Evolutionary conservation across 2,329 filamentous ascomycete species (phyloP).

Genomic region (Trichoderma gracile): DNA sequence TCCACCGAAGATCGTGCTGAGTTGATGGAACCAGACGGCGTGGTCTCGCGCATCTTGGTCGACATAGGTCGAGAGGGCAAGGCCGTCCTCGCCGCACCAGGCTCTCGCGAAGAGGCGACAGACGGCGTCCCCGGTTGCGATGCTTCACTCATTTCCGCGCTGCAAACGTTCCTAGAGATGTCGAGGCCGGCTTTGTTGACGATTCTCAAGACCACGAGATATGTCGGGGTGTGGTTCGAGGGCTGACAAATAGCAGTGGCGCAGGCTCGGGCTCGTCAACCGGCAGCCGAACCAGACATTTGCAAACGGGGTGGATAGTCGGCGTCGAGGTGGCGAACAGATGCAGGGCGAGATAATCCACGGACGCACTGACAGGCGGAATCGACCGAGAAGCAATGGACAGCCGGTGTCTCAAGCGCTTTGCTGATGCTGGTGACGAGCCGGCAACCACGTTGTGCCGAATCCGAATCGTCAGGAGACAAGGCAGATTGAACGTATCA

Average conservation of each 20-base stretch:
- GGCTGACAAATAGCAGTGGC: constrained; percentile 25
- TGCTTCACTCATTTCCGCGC: constrained; percentile 39
- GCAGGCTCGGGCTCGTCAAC: constrained; percentile 18
- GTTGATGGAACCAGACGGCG: constrained; percentile 28
- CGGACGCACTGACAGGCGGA: background rate
- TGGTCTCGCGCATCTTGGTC: constrained; percentile 35
- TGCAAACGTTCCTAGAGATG: background rate
- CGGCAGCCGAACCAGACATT: constrained; percentile 6
- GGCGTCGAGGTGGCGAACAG: constrained; percentile 20
- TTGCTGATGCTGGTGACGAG: constrained; percentile 8
- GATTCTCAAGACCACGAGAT: constrained; percentile 9
- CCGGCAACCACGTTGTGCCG: constrained; percentile 22
- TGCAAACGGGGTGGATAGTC: background rate
- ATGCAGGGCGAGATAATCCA: background rate
- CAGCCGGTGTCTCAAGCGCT: background rate
- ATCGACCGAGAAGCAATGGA: background rate
- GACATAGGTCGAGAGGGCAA: constrained; percentile 43
- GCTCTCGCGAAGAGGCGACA: constrained; percentile 37
- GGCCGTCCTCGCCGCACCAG: constrained; percentile 39
- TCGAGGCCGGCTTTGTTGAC: constrained; percentile 1
- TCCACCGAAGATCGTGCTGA: constrained; percentile 32
- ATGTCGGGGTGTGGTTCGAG: constrained; percentile 21
- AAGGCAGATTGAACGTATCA: constrained; percentile 9
- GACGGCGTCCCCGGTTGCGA: constrained; percentile 32
- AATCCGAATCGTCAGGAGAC: constrained; percentile 23